Base-by-base conservation (phyloP, 2,329 filamentous ascomycete genomes). In the Exophiala sp. region DNA sequence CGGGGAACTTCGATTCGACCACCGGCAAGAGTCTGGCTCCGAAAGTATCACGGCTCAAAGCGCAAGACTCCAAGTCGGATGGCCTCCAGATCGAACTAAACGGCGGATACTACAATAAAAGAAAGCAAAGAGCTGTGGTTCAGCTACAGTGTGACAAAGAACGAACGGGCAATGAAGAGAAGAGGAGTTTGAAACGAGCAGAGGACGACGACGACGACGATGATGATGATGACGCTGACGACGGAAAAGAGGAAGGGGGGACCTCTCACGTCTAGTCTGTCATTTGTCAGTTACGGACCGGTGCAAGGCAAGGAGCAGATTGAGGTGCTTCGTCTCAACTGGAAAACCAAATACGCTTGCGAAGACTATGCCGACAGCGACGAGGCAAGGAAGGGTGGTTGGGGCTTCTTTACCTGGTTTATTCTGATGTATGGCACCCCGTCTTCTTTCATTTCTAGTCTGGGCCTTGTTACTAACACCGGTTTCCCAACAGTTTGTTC, bases 391-490 rank as follows among this genome's bases (percentile, higher is more conserved):
- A 72, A 73, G 50, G 73, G 74, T 46, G 68, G 68, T 64, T 97
- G 91, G 93, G 93, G 93, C 1, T 93, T 96, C 74, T 97, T 97
- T 64, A 96, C 91, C 14, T 98, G 93, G 93, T 80, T 97, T 63
- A 80, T 97, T 60, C 82, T 98, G 60, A 81, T 97, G 89, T 95
- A 71, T 76, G 86, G 10, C 21, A 48, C 39, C 41, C 46, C 7
- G 24, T 24, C 5, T 32, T 41, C 24, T 37, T 38, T 29, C n/a
- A 16, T 10, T 23, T 16, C 37, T 14, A 11, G 32, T 3, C 13
- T n/a, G 3, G 39, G 13, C 16, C 11, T 43, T 23, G 3, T 22
- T 30, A 55, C 62, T 65, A 59, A 57, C 64, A 53, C n/a, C 7
- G 29, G 29, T 3, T 41, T n/a, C 24, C 9, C 18, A n/a, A 46